Percentiles rank a stretch among this genome's conserved stretches.
Evolutionary conservation across 2,329 filamentous ascomycete species (phyloP).

Genomic region (Penicillium sp.): DNA sequence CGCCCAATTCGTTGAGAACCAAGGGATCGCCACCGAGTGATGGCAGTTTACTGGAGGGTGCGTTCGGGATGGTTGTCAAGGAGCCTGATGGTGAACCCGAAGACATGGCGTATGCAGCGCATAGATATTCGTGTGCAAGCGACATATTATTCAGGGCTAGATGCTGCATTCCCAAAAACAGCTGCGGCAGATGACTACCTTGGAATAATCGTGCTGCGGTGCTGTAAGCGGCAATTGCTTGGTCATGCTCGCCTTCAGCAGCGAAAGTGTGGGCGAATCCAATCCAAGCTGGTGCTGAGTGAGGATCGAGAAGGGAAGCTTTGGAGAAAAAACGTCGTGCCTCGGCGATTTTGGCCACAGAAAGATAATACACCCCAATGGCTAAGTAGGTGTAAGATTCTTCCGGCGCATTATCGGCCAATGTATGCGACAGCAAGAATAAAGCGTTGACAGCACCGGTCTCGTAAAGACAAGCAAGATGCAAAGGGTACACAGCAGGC

Average conservation of each 20-base stretch:
- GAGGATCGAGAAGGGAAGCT: constrained; percentile 93
- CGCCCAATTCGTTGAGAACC: constrained; percentile 89
- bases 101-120: constrained; percentile 70
- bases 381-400: constrained; percentile 92
- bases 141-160: constrained; percentile 92
- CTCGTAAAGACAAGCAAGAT: constrained; percentile 87
- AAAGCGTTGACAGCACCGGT: constrained; percentile 81
- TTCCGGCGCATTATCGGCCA: constrained; percentile 85
- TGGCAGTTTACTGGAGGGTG: constrained; percentile 20
- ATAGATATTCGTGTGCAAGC: constrained; percentile 89
- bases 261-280: constrained; percentile 98
- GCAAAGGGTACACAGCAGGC: constrained; percentile 71
- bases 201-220: constrained; percentile 93
- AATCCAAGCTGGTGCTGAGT: constrained; percentile 97
- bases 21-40: constrained; percentile 63
- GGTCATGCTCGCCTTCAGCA: constrained; percentile 94
- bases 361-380: constrained; percentile 90
- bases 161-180: constrained; percentile 98
- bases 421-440: constrained; percentile 86
- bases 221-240: constrained; percentile 95
- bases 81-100: constrained; percentile 35
- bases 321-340: constrained; percentile 96
- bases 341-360: constrained; percentile 84
- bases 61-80: constrained; percentile 22
- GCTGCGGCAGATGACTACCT: constrained; percentile 89